These are phyloP conservation scores for Chernovozyma sophiae-reginae DNA, from an alignment of 1,139 yeast species.

Conservation along the genomic window DNA sequence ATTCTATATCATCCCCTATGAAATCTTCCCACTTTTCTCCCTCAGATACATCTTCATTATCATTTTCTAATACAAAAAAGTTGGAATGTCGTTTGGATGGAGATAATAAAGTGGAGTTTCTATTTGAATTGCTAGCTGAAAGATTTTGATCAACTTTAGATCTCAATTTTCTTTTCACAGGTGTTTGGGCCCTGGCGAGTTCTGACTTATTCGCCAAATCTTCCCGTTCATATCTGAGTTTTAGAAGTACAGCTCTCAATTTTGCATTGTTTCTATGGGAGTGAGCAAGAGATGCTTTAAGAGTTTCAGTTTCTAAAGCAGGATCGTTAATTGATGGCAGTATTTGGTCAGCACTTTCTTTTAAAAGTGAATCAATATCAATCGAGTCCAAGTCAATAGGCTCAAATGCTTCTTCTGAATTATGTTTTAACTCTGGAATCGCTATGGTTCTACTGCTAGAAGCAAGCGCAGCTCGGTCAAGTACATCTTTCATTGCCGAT, in stretches of 20 bases:
- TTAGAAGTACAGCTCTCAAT: slow-evolving; percentile 47
- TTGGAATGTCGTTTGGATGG: slow-evolving; percentile 37
- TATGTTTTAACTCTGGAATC: too few relatives aligned
- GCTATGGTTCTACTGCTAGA: slow-evolving; percentile 13
- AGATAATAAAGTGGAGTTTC: slow-evolving; percentile 23
- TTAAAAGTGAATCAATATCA: slow-evolving; percentile 18
- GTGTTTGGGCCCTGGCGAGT: slow-evolving; percentile 6
- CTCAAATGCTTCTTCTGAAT: neutral
- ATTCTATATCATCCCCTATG: slow-evolving; percentile 24
- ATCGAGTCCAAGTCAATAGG: slow-evolving; percentile 8
- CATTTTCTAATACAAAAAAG: slow-evolving; percentile 24
- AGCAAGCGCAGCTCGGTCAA: slow-evolving; percentile 1
- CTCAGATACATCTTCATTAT: slow-evolving; percentile 16
- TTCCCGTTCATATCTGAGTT: slow-evolving; percentile 25
- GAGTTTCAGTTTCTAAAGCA: slow-evolving; percentile 58
- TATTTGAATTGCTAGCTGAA: slow-evolving; percentile 14
- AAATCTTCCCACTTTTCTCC: slow-evolving; percentile 42
- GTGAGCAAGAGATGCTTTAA: slow-evolving; percentile 60
- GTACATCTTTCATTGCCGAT: neutral
- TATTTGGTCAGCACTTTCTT: slow-evolving; percentile 23
- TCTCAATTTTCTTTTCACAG: slow-evolving; percentile 19
- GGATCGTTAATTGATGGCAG: slow-evolving; percentile 26
- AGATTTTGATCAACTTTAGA: slow-evolving; percentile 9
- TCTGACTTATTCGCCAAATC: slow-evolving; percentile 8
- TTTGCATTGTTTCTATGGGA: slow-evolving; percentile 60